Conservation (phyloP, 2,329 filamentous ascomycete species). For the Emergomyces africanus region DNA sequence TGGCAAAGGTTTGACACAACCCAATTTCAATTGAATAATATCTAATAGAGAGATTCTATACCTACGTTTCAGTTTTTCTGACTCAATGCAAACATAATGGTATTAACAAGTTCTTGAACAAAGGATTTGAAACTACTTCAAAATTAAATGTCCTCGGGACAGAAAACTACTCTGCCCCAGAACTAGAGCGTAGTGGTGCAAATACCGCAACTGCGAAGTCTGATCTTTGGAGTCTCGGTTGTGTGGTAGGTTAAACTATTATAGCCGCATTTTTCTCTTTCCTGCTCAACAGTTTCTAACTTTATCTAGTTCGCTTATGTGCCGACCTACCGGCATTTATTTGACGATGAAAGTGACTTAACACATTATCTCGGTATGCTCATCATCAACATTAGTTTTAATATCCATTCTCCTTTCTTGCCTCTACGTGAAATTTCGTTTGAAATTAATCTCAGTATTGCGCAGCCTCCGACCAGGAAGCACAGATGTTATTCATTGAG, state of each 20-base stretch:
- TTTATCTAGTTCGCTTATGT: constrained; percentile 1
- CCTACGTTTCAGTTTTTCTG: background rate
- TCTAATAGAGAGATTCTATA: background rate
- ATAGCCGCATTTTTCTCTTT: background rate
- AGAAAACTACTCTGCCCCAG: background rate
- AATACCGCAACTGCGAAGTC: constrained; percentile 1
- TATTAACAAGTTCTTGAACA: constrained; percentile 1
- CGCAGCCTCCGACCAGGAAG: background rate
- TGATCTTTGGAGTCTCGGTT: constrained; percentile 4
- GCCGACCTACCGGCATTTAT: background rate
- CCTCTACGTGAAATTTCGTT: background rate
- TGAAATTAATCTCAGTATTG: background rate
- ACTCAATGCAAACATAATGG: background rate
- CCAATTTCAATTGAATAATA: background rate
- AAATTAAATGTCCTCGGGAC: constrained; percentile 4
- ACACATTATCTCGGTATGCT: constrained; percentile 1
- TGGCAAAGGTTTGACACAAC: constrained; percentile 4
- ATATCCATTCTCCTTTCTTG: background rate
- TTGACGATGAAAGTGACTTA: background rate
- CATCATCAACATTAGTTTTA: background rate
- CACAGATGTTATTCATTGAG: background rate
- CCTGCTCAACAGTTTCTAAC: background rate
- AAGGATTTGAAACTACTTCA: constrained; percentile 1
- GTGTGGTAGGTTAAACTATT: background rate
- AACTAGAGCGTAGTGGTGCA: background rate